Base-by-base conservation (phyloP, 495 filamentous ascomycete genomes). In the Penicillium pulvis region DNA sequence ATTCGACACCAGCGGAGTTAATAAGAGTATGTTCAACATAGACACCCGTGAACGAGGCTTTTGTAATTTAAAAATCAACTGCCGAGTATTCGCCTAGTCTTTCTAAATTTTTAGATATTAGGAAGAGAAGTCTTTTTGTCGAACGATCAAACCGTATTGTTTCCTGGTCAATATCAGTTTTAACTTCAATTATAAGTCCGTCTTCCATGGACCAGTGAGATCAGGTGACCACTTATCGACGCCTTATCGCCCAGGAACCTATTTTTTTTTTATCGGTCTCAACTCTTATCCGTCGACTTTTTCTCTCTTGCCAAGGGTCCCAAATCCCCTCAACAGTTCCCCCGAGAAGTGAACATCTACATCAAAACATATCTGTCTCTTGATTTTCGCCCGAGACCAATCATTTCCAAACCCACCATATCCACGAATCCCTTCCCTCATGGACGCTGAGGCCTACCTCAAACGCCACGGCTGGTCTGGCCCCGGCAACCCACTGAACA, bases 391-490 rank as follows among this genome's bases (percentile, higher is more conserved):
- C 33, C 12, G 33, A 36, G 33, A 36, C 33, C 20, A 23, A 23
- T 23, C 20, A 23, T 14, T 12, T 14, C 33, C 33, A 17, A 41
- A 17, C 4, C n/a, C 49, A 39, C 17, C 33, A 36, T 12, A 52
- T 30, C 14, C 49, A 41, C 24, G n/a, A 26, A 47, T 17, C 16
- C 56, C 48, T 31, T 23, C 11, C 47, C 53, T 44, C 51, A 90
- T 91, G 87, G 78, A 91, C 68, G 82, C 86, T 49, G 76, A 84
- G 71, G 84, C 85, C 63, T 84, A 88, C 69, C 85, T 93, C 58
- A 84, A 85, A 58, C 81, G 83, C 66, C 87, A 90, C 76, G 90
- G 90, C 62, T 93, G 90, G 90, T 83, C 83, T 58, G 90, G 90
- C 59, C 80, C 83, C 28, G 90, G 90, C 62, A 85, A 89, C 71